Percentiles rank a stretch among this genome's conserved stretches.
These are phyloP conservation scores for Jimgerdemannia lactiflua DNA, from an alignment of 192 early-diverging fungal genomes.

Conservation along the genomic window DNA sequence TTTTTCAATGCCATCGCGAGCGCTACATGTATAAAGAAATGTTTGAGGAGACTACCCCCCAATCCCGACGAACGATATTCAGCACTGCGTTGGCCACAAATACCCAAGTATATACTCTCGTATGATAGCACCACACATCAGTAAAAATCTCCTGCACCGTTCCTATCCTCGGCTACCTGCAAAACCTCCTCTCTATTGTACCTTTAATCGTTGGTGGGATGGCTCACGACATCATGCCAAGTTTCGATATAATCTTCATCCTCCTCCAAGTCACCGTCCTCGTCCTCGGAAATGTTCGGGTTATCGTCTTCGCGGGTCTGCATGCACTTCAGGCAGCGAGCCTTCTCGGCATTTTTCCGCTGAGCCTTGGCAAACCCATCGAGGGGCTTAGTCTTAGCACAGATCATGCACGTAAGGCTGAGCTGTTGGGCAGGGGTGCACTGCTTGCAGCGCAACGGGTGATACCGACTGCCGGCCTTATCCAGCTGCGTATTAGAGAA, in stretches of 20 bases:
- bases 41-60: too few species aligned
- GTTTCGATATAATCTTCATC: neutral
- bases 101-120: too few species aligned
- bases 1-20: too few species aligned
- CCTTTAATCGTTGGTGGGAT: neutral
- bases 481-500: slow-evolving; percentile 39
- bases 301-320: slow-evolving; percentile 39
- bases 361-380: slow-evolving; percentile 39
- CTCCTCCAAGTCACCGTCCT: slow-evolving; percentile 22
- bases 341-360: slow-evolving; percentile 39
- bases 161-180: too few species aligned
- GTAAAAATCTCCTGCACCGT: too few species aligned
- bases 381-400: slow-evolving; percentile 27
- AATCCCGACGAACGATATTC: too few species aligned
- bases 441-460: slow-evolving; percentile 36
- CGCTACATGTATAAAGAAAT: too few species aligned
- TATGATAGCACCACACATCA: too few species aligned
- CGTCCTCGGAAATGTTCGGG: slow-evolving; percentile 25
- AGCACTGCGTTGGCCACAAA: too few species aligned
- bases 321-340: slow-evolving; percentile 36
- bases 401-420: slow-evolving; percentile 35
- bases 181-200: too few species aligned
- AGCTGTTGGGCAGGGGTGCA: slow-evolving; percentile 29
- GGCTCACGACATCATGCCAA: neutral
- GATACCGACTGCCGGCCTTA: slow-evolving; percentile 29